Evolutionary conservation across 1,284 basidiomycete species (phyloP), one percentile per base, ranked within the genome.

Genomic region (Apiotrichum sp.): DNA sequence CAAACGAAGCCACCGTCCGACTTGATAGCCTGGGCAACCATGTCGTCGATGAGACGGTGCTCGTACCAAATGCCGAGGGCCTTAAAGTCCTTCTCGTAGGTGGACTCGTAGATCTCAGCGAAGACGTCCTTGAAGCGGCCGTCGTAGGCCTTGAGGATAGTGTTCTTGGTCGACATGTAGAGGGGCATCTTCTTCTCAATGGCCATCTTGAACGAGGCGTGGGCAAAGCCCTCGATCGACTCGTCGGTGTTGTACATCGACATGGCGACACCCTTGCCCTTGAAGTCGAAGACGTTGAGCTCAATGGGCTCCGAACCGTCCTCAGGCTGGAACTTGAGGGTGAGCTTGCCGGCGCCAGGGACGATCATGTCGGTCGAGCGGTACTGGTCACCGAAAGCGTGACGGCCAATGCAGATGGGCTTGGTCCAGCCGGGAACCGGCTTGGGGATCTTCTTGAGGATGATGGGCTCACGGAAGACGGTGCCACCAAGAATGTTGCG

Each of bases 41-140:
- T 95, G 79, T 95, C 89, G 73, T 91, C 88, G 56, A 83, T 82
- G 56, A 84, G 71, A 47, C 96, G 88, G 79, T 98, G 93, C 79
- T 98, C 95, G 78, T 98, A 98, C 83, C 93, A 98, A 69, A 97
- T 87, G 9, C 86, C 87, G 10, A 83, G 80, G 41, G 80, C 81
- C 64, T 97, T 87, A 73, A 93, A 98, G 57, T 85, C 80, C 22
- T 80, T 65, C 78, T 89, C 86, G 84, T 98, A 98, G 55, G 86
- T 79, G 80, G 78, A 69, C 31, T 95, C 87, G 75, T 90, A 98
- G 68, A 97, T 86, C 66, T 93, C 89, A 75, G 95, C 84, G 85
- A 98, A 98, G 72, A 96, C 90, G 71, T 98, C 96, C 82, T 98
- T 98, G 85, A 98, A 98, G 47, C 92, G 85, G 48, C 95, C 95